A percentile compares a stretch with the other conserved stretches of the same genome.
Conservation (phyloP, 108 stramenopile genomes). For the Cyclostephanos tholiformis region DNA sequence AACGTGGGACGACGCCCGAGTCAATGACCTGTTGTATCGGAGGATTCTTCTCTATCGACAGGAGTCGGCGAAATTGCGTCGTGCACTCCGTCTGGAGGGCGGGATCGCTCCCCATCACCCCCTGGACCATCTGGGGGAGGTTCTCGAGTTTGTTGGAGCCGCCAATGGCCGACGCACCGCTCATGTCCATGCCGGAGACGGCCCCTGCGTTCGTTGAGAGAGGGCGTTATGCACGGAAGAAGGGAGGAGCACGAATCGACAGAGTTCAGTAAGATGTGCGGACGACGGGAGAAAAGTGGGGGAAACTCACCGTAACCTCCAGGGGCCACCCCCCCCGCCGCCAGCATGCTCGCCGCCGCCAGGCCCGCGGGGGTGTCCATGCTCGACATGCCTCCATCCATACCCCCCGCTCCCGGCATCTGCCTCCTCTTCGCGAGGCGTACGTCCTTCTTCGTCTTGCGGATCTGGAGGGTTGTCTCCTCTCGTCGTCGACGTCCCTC, state of each 20-base stretch:
- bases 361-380: slow-evolving; percentile 68
- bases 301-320: slow-evolving; percentile 29
- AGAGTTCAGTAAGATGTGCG: neutral
- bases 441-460: slow-evolving; percentile 97
- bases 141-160: slow-evolving; percentile 72
- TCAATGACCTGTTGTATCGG: slow-evolving; percentile 99
- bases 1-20: slow-evolving; percentile 93
- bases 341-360: slow-evolving; percentile 80
- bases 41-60: slow-evolving; percentile 97
- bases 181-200: slow-evolving; percentile 19
- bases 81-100: slow-evolving; percentile 86
- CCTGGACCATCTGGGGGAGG: slow-evolving; percentile 89
- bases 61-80: slow-evolving; percentile 92
- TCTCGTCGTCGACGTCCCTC: slow-evolving; percentile 93
- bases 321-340: slow-evolving; percentile 55
- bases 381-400: slow-evolving; percentile 22
- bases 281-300: neutral
- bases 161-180: slow-evolving; percentile 21
- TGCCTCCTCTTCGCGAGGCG: slow-evolving; percentile 93
- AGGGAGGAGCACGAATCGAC: no score
- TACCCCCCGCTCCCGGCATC: slow-evolving; percentile 49
- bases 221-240: neutral
- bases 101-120: slow-evolving; percentile 90
- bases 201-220: neutral
- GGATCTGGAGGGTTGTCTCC: slow-evolving; percentile 97